Percentiles rank a stretch among this genome's conserved stretches.
These are phyloP conservation scores for Aspergillus novofumigatus DNA, from an alignment of 2,329 filamentous ascomycete species.

Conservation along the genomic window DNA sequence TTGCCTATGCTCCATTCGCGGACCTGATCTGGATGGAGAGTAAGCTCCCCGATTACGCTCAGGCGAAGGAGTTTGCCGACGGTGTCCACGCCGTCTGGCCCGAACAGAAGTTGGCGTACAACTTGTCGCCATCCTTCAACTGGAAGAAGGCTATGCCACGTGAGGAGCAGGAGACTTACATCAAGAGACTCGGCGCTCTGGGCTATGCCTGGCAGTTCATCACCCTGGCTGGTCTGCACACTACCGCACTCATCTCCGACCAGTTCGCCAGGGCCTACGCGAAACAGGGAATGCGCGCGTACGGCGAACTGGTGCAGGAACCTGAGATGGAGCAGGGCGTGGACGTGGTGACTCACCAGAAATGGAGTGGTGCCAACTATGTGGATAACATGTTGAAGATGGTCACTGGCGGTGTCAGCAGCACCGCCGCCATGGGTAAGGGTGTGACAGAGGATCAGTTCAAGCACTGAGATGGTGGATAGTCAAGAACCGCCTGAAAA, in stretches of 20 bases:
- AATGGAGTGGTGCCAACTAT: constrained; percentile 94
- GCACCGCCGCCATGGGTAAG: constrained; percentile 92
- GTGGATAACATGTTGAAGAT: constrained; percentile 95
- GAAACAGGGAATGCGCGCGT: constrained; percentile 85
- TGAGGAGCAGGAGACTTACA: constrained; percentile 94
- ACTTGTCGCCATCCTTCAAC: constrained; percentile 98
- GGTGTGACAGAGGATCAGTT: constrained; percentile 99
- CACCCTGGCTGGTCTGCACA: constrained; percentile 95
- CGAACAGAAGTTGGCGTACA: constrained; percentile 96
- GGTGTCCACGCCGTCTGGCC: constrained; percentile 94
- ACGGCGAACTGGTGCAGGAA: constrained; percentile 95
- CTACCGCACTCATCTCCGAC: constrained; percentile 86
- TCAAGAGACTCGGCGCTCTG: constrained; percentile 75
- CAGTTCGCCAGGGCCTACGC: constrained; percentile 81
- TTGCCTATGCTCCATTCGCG: constrained; percentile 88
- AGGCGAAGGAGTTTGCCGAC: constrained; percentile 88
- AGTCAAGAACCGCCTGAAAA: neutral
- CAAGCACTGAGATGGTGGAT: constrained; percentile 43
- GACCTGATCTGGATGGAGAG: constrained; percentile 99
- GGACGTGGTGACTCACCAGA: constrained; percentile 98
- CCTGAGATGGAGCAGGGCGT: constrained; percentile 88
- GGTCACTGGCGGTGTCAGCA: constrained; percentile 88
- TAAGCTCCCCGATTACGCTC: constrained; percentile 85
- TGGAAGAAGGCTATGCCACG: constrained; percentile 97
- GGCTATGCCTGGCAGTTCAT: constrained; percentile 99